Conservation (phyloP, 2,329 filamentous ascomycete species). For the Calonectria crousiana region DNA sequence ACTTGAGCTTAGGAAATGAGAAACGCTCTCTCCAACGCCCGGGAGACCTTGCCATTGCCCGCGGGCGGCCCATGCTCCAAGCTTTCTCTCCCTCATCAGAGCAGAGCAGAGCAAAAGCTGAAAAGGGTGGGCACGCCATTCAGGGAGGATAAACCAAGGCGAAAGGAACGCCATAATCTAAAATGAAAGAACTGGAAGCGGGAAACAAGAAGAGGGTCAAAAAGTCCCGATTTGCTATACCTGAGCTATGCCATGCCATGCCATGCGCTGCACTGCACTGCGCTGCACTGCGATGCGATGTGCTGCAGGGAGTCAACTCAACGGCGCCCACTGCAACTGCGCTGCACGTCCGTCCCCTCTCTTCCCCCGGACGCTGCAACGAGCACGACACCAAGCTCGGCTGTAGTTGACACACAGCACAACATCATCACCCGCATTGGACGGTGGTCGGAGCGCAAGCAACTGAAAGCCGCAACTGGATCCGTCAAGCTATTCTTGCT, state of each 20-base stretch:
- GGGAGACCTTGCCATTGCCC: background rate
- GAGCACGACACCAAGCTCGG: background rate
- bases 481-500: background rate
- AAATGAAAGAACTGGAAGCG: background rate
- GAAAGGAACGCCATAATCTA: slow-evolving; percentile 18
- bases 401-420: background rate
- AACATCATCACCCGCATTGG: background rate
- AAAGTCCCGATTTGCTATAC: background rate
- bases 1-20: background rate
- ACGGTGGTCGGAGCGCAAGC: slow-evolving; percentile 5
- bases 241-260: background rate
- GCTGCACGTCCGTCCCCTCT: background rate
- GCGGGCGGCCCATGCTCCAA: slow-evolving; percentile 6
- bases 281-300: slow-evolving; percentile 3
- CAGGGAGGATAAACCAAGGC: background rate
- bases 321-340: background rate
- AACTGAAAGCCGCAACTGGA: background rate
- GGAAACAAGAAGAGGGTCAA: background rate
- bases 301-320: background rate
- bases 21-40: background rate
- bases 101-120: background rate
- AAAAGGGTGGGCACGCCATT: background rate
- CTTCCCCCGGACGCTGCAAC: background rate
- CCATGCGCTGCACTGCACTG: slow-evolving; percentile 7
- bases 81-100: slow-evolving; percentile 4